Base-by-base conservation (phyloP, 768 basidiomycete species). In the Suillus clintonianus region DNA sequence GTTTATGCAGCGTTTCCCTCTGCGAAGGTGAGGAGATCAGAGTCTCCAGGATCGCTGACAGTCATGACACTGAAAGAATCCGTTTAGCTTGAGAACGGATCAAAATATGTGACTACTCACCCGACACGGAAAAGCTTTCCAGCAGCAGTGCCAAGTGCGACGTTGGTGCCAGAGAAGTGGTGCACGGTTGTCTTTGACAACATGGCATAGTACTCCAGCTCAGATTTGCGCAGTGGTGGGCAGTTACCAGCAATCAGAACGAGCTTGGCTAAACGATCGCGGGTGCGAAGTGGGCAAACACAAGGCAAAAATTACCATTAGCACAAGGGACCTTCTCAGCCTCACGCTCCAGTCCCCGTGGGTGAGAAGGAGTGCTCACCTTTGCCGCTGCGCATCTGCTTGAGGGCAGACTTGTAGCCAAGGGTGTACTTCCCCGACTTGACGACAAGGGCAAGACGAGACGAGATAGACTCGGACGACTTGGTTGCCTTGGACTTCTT, bases 141-240 rank as follows among this genome's bases (percentile, higher is more conserved):
- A 64, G 97, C 96, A 78, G 97, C 97, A 58, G 97, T 99, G 63
- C 97, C 97, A 68, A 99, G 91, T 64, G 97, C 93, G 71, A 99
- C 95, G 77, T 99, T 99, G 67, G 95, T 95, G 68, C 97, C 97
- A 68, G 89, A 85, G 79, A 97, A 99, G 83, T 99, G 96, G 82
- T 99, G 97, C 62, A 99, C 97, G 63, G 92, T 89, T 63, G 97
- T 99, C 86, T 99, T 99, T 70, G 95, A 97, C 77, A 99, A 86
- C 96, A 97, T 97, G 82, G 95, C 97, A 77, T 99, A 99, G 86
- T 99, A 99, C 85, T 99, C 97, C 64, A 99, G 86, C 85, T 99
- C 97, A 65, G 97, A 98, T 80, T 97, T 97, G 80, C 97, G 94
- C 67, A 99, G 88, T 67, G 97, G 97, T 63, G 97, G 97, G 83